Percentiles rank a stretch among this genome's conserved stretches.
Conservation (phyloP, 352 stramenopile species). For the Phytopythium aichiense region DNA sequence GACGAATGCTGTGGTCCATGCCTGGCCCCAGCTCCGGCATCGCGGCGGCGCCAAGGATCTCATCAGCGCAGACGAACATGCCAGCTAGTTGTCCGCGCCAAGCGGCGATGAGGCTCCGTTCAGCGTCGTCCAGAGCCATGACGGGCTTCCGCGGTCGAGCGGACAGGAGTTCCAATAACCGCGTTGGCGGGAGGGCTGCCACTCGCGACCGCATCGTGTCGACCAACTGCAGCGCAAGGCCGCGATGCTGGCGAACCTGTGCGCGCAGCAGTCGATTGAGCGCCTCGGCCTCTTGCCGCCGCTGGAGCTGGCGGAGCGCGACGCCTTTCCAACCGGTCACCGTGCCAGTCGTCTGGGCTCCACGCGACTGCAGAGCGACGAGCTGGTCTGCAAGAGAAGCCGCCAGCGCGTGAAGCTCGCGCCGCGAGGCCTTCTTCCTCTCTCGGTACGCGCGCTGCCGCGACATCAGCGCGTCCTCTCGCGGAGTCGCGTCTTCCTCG, state of each 20-base stretch:
- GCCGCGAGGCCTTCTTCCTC: not conserved
- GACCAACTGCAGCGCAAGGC: not conserved
- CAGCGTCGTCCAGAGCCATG: not conserved
- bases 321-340: not conserved
- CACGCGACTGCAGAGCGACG: not conserved
- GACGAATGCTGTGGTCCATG: not conserved
- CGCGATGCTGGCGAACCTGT: not conserved
- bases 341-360: too few species aligned
- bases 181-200: not conserved
- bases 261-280: conserved; percentile 1
- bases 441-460: not conserved
- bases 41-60: not conserved
- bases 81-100: not conserved
- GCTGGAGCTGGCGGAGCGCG: conserved; percentile 1
- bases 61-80: not conserved
- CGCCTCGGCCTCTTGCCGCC: not conserved
- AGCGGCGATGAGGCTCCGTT: not conserved
- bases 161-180: not conserved
- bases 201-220: not conserved
- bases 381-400: not conserved
- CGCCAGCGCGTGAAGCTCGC: not conserved
- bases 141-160: not conserved
- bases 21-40: not conserved
- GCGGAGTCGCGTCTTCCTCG: not conserved
- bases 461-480: not conserved